Evolutionary conservation across 2,329 filamentous ascomycete genomes (phyloP).

Genomic region (Verticillium albo-atrum): DNA sequence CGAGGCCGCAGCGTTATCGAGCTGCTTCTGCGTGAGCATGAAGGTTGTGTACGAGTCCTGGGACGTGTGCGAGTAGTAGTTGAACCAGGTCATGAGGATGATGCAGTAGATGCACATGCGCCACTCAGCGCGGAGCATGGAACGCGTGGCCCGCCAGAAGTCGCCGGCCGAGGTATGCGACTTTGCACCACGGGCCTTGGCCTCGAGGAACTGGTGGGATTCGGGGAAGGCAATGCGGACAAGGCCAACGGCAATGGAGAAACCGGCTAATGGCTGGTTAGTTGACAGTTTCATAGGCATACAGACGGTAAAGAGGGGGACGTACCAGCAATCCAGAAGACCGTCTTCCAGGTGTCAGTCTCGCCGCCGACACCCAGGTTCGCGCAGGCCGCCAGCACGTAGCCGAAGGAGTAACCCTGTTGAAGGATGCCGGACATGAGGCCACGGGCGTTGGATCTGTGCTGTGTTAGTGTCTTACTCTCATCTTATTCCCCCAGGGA

Average conservation of each 20-base stretch:
- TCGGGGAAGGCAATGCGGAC: conserved; percentile 67
- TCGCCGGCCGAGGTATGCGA: conserved; percentile 33
- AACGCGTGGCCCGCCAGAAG: conserved; percentile 67
- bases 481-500: conserved; percentile 4
- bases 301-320: too few relatives aligned
- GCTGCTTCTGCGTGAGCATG: conserved; percentile 68
- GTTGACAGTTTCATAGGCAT: neutral
- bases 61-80: conserved; percentile 72
- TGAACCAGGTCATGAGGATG: conserved; percentile 74
- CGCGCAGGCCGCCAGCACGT: conserved; percentile 71
- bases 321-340: conserved; percentile 64
- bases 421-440: conserved; percentile 80
- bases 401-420: conserved; percentile 77
- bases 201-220: conserved; percentile 69
- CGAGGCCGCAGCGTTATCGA: conserved; percentile 58
- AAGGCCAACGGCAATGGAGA: conserved; percentile 65
- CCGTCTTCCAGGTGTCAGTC: conserved; percentile 65
- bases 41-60: conserved; percentile 82
- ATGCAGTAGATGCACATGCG: conserved; percentile 73
- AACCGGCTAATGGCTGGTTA: conserved; percentile 37
- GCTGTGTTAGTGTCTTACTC: neutral
- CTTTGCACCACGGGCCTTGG: conserved; percentile 56
- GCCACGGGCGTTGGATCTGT: conserved; percentile 61
- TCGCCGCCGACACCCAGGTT: conserved; percentile 68
- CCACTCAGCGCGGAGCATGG: conserved; percentile 68